A percentile compares a stretch with the other conserved stretches of the same genome.
Evolutionary conservation across 805 yeast genomes (phyloP).

Genomic region (Monosporozyma aquatica): DNA sequence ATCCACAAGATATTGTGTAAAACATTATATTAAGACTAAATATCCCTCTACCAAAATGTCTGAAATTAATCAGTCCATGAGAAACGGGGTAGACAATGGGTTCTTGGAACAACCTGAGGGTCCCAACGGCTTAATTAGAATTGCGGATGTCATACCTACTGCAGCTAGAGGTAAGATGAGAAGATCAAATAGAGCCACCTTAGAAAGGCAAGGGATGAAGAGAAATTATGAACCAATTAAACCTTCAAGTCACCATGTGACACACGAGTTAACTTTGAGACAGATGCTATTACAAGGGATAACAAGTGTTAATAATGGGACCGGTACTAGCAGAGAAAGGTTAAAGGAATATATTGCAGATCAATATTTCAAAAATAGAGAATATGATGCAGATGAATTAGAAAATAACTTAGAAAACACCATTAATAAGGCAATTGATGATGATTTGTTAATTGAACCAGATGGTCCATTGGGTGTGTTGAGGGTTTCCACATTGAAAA

Average conservation of each 20-base stretch:
- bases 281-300: conserved; percentile 18
- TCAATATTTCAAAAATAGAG: conserved; percentile 28
- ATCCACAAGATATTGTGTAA: conserved; percentile 74
- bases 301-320: conserved; percentile 63
- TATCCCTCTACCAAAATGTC: neutral
- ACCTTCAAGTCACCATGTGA: conserved; percentile 1
- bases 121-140: conserved; percentile 75
- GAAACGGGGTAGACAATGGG: conserved; percentile 72
- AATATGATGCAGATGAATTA: conserved; percentile 48
- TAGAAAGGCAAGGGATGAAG: conserved; percentile 5
- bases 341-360: conserved; percentile 66
- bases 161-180: conserved; percentile 1
- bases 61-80: conserved; percentile 48
- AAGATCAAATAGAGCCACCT: conserved; percentile 2
- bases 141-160: conserved; percentile 27
- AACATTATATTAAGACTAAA: conserved; percentile 55
- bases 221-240: neutral
- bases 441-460: conserved; percentile 74
- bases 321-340: conserved; percentile 77
- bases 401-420: conserved; percentile 62
- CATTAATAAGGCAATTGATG: conserved; percentile 67
- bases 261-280: conserved; percentile 11
- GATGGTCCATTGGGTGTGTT: conserved; percentile 54
- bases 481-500: conserved; percentile 20
- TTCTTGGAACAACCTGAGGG: conserved; percentile 81